Conservation (phyloP, 495 filamentous ascomycete genomes). For the Aspergillus homomorphus region DNA sequence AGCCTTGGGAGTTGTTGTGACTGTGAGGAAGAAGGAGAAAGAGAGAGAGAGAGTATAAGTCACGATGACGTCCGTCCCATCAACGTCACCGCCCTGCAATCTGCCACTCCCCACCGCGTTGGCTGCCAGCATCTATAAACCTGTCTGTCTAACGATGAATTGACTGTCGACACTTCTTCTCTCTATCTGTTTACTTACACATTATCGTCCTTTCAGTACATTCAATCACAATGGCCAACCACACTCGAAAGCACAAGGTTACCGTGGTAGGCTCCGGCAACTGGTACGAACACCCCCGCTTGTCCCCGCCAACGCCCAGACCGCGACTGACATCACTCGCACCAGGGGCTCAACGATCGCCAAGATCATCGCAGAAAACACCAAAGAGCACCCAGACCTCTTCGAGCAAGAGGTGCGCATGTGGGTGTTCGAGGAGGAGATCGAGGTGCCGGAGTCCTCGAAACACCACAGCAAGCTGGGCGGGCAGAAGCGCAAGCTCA, state of each 20-base stretch:
- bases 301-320: too few relatives aligned
- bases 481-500: slow-evolving; percentile 68
- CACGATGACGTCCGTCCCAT: slow-evolving; percentile 2
- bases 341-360: slow-evolving; percentile 81
- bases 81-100: not conserved
- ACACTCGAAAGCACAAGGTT: slow-evolving; percentile 68
- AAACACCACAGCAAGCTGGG: slow-evolving; percentile 48
- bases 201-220: not conserved
- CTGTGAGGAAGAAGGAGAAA: not conserved
- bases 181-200: not conserved
- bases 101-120: not conserved
- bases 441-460: slow-evolving; percentile 55
- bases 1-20: not conserved
- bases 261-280: slow-evolving; percentile 85
- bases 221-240: not conserved
- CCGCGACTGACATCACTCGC: not conserved
- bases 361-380: slow-evolving; percentile 87
- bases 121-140: not conserved
- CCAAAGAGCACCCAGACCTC: slow-evolving; percentile 61
- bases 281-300: slow-evolving; percentile 54
- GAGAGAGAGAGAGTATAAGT: not conserved
- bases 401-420: slow-evolving; percentile 82
- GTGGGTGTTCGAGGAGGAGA: slow-evolving; percentile 85
- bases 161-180: not conserved
- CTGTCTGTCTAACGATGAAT: not conserved